Base-by-base conservation (phyloP, 768 basidiomycete genomes). In the Panellus pusillus region DNA sequence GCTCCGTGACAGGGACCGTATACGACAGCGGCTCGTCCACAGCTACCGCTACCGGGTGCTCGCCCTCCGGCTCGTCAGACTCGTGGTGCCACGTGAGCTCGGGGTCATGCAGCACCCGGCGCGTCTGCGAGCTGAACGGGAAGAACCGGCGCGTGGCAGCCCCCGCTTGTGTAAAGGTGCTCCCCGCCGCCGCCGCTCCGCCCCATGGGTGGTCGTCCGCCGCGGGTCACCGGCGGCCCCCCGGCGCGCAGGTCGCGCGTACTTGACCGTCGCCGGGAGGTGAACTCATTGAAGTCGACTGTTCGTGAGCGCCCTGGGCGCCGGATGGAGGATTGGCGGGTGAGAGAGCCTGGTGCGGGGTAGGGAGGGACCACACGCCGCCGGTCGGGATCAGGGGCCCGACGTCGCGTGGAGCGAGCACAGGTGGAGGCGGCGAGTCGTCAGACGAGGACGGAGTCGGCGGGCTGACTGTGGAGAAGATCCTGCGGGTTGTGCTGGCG, bases 271-370 rank as follows among this genome's bases (percentile, higher is more conserved):
- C 88, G 81, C 12, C 82, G 82, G 19, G 79, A 67, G 0, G 87
- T 85, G 57, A 86, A 89, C 24, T 90, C 88, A 63, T 78, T 83
- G 66, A 91, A 89, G 57, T 90, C 87, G 13, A 81, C 74, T 13
- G 80, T 74, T 31, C 87, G 73, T 27, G 78, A 76, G 5, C 78
- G 73, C 29, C 72, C 62, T 2, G 81, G 74, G 19, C 86, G 85
- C 24, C 86, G 85, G 43, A 87, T 73, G 18, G 84, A 82, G 0
- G 81, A 68, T 55, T 85, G 83, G 31, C 87, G 81, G 15, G 75
- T 70, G 15, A 60, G 51, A 53, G 63, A 18, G 62, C 40, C 20
- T 64, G 58, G 24, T 68, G 63, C 19, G 66, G 60, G 66, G 65
- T 19, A 60, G 66, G 29, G 61, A 61, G 60, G 11, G 44, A 18